Percentiles rank a stretch among this genome's conserved stretches.
phyloP scores from a whole-genome alignment of 441 rosid genomes.

The Brassica balearica region DNA sequence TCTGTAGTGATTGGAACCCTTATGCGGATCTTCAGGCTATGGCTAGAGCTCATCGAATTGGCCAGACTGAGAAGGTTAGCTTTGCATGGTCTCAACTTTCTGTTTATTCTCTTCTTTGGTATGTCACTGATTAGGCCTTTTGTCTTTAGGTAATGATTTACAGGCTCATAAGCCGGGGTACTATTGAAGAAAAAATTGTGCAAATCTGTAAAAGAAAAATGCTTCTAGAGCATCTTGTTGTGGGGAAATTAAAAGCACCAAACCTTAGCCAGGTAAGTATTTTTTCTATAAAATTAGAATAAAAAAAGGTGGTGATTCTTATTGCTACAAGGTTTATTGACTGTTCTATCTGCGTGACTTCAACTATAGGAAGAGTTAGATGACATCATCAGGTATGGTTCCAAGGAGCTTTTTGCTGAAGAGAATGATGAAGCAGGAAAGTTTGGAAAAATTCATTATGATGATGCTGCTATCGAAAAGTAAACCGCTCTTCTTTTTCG shows the following conservation, averaged over 20 bases:
- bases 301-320: neutral
- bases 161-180: conserved; percentile 75
- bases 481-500: conserved; percentile 33
- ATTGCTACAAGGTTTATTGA: conserved; percentile 12
- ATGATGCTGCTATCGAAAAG: conserved; percentile 88
- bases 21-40: conserved; percentile 97
- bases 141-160: conserved; percentile 80
- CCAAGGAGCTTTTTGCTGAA: conserved; percentile 86
- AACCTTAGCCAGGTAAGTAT: conserved; percentile 15
- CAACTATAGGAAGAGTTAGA: conserved; percentile 80
- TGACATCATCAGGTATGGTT: conserved; percentile 88
- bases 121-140: conserved; percentile 12
- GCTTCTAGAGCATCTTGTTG: conserved; percentile 28
- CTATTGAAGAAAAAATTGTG: conserved; percentile 91
- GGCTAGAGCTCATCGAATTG: conserved; percentile 98
- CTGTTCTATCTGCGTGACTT: conserved; percentile 21
- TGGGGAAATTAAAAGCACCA: neutral
- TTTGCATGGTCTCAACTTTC: neutral
- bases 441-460: conserved; percentile 91
- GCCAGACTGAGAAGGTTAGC: conserved; percentile 82
- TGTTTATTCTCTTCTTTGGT: neutral
- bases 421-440: conserved; percentile 86
- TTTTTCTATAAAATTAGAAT: neutral
- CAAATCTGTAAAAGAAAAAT: conserved; percentile 39
- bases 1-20: conserved; percentile 93